phyloP scores from a whole-genome alignment of 306 rosid genomes.

The Chamaecrista fasciculata region DNA sequence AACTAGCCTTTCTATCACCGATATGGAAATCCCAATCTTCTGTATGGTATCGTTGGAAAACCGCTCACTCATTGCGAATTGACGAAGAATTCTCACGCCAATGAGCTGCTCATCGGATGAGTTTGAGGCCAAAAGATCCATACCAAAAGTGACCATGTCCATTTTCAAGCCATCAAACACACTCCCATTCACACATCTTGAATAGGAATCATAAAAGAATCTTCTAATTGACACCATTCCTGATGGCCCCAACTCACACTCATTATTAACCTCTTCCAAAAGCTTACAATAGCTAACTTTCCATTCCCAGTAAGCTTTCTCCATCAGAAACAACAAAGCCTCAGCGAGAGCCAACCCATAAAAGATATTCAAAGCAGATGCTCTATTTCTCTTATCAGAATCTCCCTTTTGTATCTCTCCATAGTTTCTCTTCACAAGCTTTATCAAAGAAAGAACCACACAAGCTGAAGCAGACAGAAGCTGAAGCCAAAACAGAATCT shows the following conservation, averaged over 20 bases:
- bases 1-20: constrained; percentile 74
- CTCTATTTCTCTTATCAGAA: constrained; percentile 71
- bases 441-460: constrained; percentile 64
- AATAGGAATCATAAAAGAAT: constrained; percentile 91
- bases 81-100: constrained; percentile 73
- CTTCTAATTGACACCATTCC: constrained; percentile 68
- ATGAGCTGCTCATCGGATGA: constrained; percentile 91
- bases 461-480: constrained; percentile 85
- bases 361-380: constrained; percentile 68
- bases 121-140: constrained; percentile 74
- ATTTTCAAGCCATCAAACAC: constrained; percentile 91
- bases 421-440: constrained; percentile 61
- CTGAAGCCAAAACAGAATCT: constrained; percentile 91
- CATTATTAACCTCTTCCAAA: constrained; percentile 66
- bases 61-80: constrained; percentile 42
- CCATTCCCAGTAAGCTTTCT: constrained; percentile 89
- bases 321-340: constrained; percentile 76
- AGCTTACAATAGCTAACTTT: constrained; percentile 57
- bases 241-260: constrained; percentile 66
- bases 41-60: constrained; percentile 82
- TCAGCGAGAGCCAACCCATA: constrained; percentile 84
- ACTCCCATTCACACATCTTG: constrained; percentile 82
- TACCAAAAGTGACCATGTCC: constrained; percentile 85
- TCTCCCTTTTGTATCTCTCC: constrained; percentile 79
- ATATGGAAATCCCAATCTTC: constrained; percentile 71